phyloP scores from a whole-genome alignment of 257 asterid genomes.

The Salvia hispanica region DNA sequence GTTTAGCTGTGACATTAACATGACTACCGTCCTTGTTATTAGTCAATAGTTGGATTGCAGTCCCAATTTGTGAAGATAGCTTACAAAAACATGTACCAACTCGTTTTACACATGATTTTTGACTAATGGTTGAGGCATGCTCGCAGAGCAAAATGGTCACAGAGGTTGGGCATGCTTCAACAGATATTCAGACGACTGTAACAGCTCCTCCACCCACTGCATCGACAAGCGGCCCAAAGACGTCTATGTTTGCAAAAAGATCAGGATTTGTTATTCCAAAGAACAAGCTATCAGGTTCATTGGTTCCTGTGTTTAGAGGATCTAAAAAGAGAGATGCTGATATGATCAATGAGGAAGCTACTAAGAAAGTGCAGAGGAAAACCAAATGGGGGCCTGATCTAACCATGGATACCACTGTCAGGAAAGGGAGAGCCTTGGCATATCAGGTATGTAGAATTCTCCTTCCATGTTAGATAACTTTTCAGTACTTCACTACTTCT shows the following conservation, averaged over 20 bases:
- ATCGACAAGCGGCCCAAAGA: conserved; percentile 58
- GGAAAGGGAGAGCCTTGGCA: conserved; percentile 78
- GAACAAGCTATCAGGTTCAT: conserved; percentile 81
- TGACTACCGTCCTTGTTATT: not conserved
- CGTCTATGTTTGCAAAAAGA: conserved; percentile 63
- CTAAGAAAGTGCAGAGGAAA: conserved; percentile 59
- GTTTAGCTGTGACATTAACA: not conserved
- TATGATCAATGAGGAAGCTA: conserved; percentile 51
- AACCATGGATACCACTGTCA: conserved; percentile 63
- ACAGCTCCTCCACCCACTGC: conserved; percentile 48
- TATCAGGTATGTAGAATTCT: conserved; percentile 64
- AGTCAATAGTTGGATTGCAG: not conserved
- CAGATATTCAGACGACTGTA: conserved; percentile 42
- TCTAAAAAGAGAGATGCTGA: conserved; percentile 63
- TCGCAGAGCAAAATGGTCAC: conserved; percentile 55
- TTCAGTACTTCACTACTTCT: not conserved
- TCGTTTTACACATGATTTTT: conserved; percentile 16
- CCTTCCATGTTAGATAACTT: conserved; percentile 14
- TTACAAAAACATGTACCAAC: not conserved
- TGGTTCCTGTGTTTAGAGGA: conserved; percentile 69
- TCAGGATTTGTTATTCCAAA: conserved; percentile 88
- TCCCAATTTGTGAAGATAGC: not conserved
- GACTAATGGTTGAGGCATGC: conserved; percentile 28
- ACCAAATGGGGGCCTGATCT: conserved; percentile 96
- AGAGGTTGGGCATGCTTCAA: conserved; percentile 57